Evolutionary conservation across 2,329 filamentous ascomycete species (phyloP), one percentile per base, ranked within the genome.

Genomic region (Grosmannia serpens): DNA sequence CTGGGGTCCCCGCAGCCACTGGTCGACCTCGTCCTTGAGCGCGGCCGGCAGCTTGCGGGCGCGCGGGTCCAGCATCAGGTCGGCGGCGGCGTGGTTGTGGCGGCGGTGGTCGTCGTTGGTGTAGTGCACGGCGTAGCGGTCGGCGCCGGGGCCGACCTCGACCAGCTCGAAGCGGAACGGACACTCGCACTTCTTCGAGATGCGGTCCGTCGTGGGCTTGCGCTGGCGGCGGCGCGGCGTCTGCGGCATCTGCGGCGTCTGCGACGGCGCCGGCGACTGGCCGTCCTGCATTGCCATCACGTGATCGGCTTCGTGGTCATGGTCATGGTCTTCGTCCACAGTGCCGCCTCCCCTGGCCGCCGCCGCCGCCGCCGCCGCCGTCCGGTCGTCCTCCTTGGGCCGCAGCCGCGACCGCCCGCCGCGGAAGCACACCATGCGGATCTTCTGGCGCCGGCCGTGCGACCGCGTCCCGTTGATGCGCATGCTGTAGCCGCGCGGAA

Each of bases 391-490:
- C 6, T 61, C 63, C 29, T 59, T 59, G 24, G 59, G 51, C n/a
- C 63, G 62, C 56, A 70, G 67, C n/a, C 69, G 68, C 10, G 70
- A 68, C 59, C 70, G 67, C 33, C 70, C 70, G 56, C 69, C 70
- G 27, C 70, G 69, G 62, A 70, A 71, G 60, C 70, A 71, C 53
- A 71, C 69, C 68, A 70, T 70, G 46, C 70, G 69, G 57, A 71
- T 70, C 61, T 71, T 71, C 61, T 68, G 68, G 54, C 69, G 70
- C 8, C 56, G 59, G 62, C 69, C 70, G 55, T 69, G 68, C 35
- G 69, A 68, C 17, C 70, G 70, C 41, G 69, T 70, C 52, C 70
- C 70, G 56, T 69, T 70, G 64, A 71, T 71, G 62, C 70, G 70
- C 70, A 71, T 70, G 63, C 68, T 70, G 64, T 71, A 71, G 41